Evolutionary conservation across 2,329 filamentous ascomycete genomes (phyloP).

Genomic region (Penicillium sp.): DNA sequence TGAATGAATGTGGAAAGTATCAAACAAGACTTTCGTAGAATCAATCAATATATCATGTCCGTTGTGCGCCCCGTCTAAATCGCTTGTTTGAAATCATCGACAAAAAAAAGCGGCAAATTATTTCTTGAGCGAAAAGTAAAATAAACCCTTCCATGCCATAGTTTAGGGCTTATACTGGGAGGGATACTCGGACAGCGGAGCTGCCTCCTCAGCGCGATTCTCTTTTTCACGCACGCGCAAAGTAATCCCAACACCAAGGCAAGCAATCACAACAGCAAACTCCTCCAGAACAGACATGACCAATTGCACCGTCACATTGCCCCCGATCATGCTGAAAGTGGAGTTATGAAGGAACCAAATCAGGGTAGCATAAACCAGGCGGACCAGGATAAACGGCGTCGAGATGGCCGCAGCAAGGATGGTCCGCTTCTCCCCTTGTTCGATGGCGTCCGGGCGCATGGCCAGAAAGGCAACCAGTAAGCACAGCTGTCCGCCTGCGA

Average conservation of each 20-base stretch:
- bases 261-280: conserved; percentile 51
- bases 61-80: too few species aligned
- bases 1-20: too few species aligned
- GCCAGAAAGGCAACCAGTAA: conserved; percentile 37
- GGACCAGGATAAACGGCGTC: conserved; percentile 56
- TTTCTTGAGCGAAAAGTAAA: neutral
- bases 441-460: conserved; percentile 37
- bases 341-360: conserved; percentile 47
- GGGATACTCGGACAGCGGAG: neutral
- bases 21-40: too few species aligned
- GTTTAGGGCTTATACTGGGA: neutral
- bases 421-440: conserved; percentile 53
- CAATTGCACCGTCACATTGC: conserved; percentile 47
- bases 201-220: neutral
- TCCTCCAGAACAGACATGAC: conserved; percentile 58
- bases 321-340: conserved; percentile 50
- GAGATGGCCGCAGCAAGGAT: conserved; percentile 49
- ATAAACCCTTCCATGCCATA: neutral
- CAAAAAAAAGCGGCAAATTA: neutral
- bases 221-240: conserved; percentile 10
- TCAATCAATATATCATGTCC: too few species aligned
- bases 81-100: too few species aligned
- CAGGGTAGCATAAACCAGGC: conserved; percentile 54
- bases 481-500: conserved; percentile 36
- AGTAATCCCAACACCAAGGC: conserved; percentile 38